Conservation (phyloP, 2,329 filamentous ascomycete genomes). For the Aspergillus sp. region DNA sequence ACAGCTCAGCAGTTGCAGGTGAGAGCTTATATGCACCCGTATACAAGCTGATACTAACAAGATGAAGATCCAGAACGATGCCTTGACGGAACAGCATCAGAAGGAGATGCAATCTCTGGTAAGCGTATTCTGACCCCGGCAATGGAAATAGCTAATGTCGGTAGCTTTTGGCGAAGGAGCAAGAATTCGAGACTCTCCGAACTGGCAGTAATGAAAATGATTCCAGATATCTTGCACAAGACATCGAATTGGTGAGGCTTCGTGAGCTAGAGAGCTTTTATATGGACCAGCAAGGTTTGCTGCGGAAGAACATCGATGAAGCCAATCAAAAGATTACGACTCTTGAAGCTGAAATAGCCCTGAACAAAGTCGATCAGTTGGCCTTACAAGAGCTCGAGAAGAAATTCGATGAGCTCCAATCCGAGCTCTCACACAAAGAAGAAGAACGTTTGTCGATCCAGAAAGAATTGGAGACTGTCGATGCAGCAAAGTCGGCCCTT, state of each 20-base stretch:
- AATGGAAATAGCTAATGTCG: slow-evolving; percentile 8
- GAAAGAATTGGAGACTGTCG: slow-evolving; percentile 7
- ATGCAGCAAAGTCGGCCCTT: slow-evolving; percentile 10
- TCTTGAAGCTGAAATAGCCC: slow-evolving; percentile 14
- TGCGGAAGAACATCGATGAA: slow-evolving; percentile 15
- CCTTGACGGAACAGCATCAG: slow-evolving; percentile 6
- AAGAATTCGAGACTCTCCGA: slow-evolving; percentile 14
- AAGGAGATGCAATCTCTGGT: slow-evolving; percentile 14
- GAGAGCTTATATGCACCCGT: slow-evolving; percentile 1
- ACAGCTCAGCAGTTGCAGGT: slow-evolving; percentile 20
- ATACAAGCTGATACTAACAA: slow-evolving; percentile 7
- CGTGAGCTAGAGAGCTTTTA: slow-evolving; percentile 14
- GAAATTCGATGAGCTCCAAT: slow-evolving; percentile 10
- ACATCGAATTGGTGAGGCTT: slow-evolving; percentile 15
- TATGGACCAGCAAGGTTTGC: slow-evolving; percentile 9
- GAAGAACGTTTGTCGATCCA: slow-evolving; percentile 19
- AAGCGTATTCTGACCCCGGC: neutral
- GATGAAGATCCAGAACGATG: slow-evolving; percentile 14
- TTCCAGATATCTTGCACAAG: slow-evolving; percentile 8
- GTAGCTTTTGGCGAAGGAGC: slow-evolving; percentile 16
- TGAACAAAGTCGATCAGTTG: slow-evolving; percentile 4
- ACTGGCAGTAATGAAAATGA: slow-evolving; percentile 7
- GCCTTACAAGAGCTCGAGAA: slow-evolving; percentile 6
- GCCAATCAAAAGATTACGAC: slow-evolving; percentile 12
- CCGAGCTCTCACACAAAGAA: slow-evolving; percentile 17